Percentiles rank a stretch among this genome's conserved stretches.
Evolutionary conservation across 768 basidiomycete genomes (phyloP).

Genomic region (Leccinum truebloodii): DNA sequence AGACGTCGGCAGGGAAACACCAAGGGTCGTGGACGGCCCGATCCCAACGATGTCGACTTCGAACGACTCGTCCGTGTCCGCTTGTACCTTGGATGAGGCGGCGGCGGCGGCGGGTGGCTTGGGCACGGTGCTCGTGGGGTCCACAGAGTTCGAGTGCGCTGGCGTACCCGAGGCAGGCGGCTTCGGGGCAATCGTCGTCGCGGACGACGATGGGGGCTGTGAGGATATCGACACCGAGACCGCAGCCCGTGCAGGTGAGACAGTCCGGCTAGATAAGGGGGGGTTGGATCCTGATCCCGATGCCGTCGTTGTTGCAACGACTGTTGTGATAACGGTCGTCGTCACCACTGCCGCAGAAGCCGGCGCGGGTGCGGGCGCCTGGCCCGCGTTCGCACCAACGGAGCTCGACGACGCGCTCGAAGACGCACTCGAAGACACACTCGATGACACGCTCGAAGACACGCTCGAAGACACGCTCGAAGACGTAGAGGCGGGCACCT

Average conservation of each 20-base stretch:
- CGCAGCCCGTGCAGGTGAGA: conserved; percentile 17
- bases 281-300: not conserved
- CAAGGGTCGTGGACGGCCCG: conserved; percentile 1
- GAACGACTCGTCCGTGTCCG: conserved; percentile 17
- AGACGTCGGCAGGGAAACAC: conserved; percentile 3
- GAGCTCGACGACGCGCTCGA: not conserved
- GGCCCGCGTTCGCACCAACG: not conserved
- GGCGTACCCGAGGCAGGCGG: conserved; percentile 1
- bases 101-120: not conserved
- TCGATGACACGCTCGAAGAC: not conserved
- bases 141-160: conserved; percentile 7
- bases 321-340: conserved; percentile 30
- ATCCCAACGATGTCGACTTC: conserved; percentile 24
- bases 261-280: conserved; percentile 1
- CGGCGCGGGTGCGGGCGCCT: not conserved
- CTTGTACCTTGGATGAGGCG: not conserved
- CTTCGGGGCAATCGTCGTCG: not conserved
- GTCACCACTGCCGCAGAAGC: conserved; percentile 13
- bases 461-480: not conserved
- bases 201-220: conserved; percentile 2
- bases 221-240: conserved; percentile 15
- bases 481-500: conserved; percentile 20
- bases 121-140: conserved; percentile 1
- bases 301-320: conserved; percentile 13
- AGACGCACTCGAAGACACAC: not conserved